These are phyloP conservation scores for Paraphoma sp. DNA, from an alignment of 2,329 filamentous ascomycete species.

Conservation along the genomic window DNA sequence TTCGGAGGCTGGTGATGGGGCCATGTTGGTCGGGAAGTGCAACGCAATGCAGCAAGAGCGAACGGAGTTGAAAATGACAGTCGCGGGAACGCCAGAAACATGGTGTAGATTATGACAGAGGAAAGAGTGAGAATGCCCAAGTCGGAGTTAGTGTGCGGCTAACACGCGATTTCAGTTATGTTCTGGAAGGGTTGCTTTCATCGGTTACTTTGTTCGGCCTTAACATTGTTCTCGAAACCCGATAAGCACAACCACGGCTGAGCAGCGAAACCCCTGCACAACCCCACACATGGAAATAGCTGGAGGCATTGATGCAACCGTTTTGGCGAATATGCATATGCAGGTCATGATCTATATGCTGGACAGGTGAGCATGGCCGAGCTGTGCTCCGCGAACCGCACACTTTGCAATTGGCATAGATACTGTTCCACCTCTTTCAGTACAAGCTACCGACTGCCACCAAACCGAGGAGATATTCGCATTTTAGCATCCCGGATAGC, in stretches of 20 bases:
- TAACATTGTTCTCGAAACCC: conserved; percentile 40
- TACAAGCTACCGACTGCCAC: neutral
- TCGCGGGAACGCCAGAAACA: neutral
- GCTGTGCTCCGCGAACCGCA: too few relatives aligned
- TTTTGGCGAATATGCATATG: neutral
- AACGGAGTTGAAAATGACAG: neutral
- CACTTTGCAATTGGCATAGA: neutral
- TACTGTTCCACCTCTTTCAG: neutral
- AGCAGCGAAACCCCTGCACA: neutral
- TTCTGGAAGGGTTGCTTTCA: conserved; percentile 11
- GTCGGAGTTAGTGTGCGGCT: conserved; percentile 22
- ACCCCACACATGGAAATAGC: neutral
- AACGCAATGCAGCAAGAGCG: neutral
- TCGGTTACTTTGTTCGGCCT: conserved; percentile 33
- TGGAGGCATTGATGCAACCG: neutral
- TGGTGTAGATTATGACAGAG: conserved; percentile 4
- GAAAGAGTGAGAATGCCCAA: conserved; percentile 20
- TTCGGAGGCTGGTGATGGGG: conserved; percentile 15
- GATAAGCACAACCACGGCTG: neutral
- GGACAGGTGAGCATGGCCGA: too few relatives aligned
- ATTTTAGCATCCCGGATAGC: too few relatives aligned
- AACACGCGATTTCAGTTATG: conserved; percentile 2
- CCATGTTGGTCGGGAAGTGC: conserved; percentile 14
- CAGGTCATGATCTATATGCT: neutral
- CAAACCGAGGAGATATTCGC: neutral